Conservation (phyloP, 148 eudicot genomes). For the Cornus kousa region DNA sequence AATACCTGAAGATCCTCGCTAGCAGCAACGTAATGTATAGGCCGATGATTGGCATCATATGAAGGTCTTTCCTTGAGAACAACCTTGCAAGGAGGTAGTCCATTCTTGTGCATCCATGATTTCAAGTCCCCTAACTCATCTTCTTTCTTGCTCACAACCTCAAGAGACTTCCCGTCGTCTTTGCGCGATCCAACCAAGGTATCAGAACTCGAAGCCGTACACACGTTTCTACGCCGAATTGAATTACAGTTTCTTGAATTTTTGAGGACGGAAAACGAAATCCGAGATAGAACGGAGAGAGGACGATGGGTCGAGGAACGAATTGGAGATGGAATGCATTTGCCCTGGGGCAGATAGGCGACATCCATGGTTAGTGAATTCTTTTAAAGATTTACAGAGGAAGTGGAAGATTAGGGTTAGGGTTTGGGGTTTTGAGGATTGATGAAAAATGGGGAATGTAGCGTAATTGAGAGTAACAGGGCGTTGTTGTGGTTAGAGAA, state of each 20-base stretch:
- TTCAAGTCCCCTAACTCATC: constrained; percentile 58
- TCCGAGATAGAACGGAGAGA: constrained; percentile 22
- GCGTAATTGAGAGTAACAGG: background rate
- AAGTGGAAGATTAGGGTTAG: background rate
- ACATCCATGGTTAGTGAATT: constrained; percentile 20
- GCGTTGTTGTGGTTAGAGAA: background rate
- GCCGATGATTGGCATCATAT: constrained; percentile 35
- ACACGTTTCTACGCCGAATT: constrained; percentile 21
- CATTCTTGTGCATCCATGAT: constrained; percentile 85
- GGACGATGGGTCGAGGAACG: constrained; percentile 21
- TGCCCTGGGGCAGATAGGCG: constrained; percentile 12
- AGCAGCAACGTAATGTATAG: constrained; percentile 93
- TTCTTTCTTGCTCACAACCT: constrained; percentile 29
- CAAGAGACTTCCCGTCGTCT: constrained; percentile 26
- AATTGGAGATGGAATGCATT: constrained; percentile 21
- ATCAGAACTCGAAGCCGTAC: constrained; percentile 37
- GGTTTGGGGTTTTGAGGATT: background rate
- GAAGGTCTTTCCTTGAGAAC: constrained; percentile 62
- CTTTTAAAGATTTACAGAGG: background rate
- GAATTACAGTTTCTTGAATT: constrained; percentile 7
- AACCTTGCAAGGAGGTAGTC: constrained; percentile 75
- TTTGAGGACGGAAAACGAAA: constrained; percentile 21
- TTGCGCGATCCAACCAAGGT: constrained; percentile 36
- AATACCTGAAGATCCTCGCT: constrained; percentile 75
- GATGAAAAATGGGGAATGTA: background rate